A percentile compares a stretch with the other conserved stretches of the same genome.
phyloP scores from a whole-genome alignment of 768 basidiomycete genomes.

The Rhizopogon vulgaris region DNA sequence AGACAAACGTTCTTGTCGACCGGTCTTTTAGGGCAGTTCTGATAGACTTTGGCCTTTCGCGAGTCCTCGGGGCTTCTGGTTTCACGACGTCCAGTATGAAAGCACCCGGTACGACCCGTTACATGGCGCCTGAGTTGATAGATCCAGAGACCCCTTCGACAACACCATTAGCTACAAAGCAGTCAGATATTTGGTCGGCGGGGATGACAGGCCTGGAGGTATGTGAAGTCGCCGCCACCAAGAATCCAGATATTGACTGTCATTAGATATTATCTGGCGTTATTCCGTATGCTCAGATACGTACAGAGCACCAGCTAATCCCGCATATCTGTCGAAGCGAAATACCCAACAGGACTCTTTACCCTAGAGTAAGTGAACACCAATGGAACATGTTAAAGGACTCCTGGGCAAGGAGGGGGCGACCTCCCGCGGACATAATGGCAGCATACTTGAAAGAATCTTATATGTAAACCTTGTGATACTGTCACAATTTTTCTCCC shows the following conservation, averaged over 20 bases:
- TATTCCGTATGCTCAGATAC: neutral
- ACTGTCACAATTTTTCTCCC: neutral
- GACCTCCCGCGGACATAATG: neutral
- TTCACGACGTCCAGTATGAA: constrained; percentile 27
- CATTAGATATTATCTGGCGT: constrained; percentile 3
- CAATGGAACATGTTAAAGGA: neutral
- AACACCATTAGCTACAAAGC: constrained; percentile 14
- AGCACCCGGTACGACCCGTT: constrained; percentile 30
- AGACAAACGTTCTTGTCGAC: constrained; percentile 33
- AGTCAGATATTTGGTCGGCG: constrained; percentile 32
- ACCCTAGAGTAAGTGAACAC: neutral
- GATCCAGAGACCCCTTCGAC: constrained; percentile 6
- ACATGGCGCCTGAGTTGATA: constrained; percentile 34
- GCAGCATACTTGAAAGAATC: neutral
- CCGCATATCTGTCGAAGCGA: neutral
- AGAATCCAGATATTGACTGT: neutral
- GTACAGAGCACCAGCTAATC: neutral
- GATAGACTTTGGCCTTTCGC: constrained; percentile 36
- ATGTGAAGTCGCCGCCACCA: neutral
- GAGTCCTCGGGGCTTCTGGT: constrained; percentile 28
- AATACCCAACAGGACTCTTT: neutral
- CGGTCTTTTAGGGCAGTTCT: constrained; percentile 26
- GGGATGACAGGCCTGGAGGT: constrained; percentile 33
- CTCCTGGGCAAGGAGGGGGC: neutral
- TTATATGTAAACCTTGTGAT: neutral